Percentiles rank a stretch among this genome's conserved stretches.
phyloP scores from a whole-genome alignment of 495 filamentous ascomycete species.

The Trichoderma orchidacearum region DNA sequence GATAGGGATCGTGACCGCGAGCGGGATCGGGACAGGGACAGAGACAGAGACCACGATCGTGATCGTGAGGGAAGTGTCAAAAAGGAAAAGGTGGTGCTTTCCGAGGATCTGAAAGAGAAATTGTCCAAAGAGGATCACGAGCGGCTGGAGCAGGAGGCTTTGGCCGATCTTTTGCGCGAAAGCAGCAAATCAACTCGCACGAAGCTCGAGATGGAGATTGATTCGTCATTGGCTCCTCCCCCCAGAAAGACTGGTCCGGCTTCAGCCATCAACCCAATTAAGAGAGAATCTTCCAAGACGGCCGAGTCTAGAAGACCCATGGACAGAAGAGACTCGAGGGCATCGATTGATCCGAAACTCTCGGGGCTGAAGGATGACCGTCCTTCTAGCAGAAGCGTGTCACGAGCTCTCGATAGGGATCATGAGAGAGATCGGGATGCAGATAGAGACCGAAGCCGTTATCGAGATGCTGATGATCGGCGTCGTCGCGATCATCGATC shows the following conservation, averaged over 20 bases:
- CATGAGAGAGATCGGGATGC: slow-evolving; percentile 15
- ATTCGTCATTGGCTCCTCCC: slow-evolving; percentile 36
- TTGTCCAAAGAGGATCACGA: slow-evolving; percentile 42
- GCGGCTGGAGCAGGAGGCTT: slow-evolving; percentile 37
- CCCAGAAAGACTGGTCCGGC: slow-evolving; percentile 34
- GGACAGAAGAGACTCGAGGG: slow-evolving; percentile 9
- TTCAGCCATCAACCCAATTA: slow-evolving; percentile 42
- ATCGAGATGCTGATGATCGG: slow-evolving; percentile 9
- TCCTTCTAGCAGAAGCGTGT: slow-evolving; percentile 6
- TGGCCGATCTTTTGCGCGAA: slow-evolving; percentile 39
- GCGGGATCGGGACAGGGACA: slow-evolving; percentile 23
- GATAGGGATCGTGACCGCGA: neutral
- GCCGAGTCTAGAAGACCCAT: slow-evolving; percentile 20
- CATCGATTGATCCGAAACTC: neutral
- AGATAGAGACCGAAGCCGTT: slow-evolving; percentile 13
- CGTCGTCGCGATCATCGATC: slow-evolving; percentile 6
- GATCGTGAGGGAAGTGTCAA: slow-evolving; percentile 15
- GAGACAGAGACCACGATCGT: slow-evolving; percentile 16
- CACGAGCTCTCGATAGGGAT: slow-evolving; percentile 9
- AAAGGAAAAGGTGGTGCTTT: slow-evolving; percentile 8
- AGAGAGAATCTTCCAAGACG: slow-evolving; percentile 27
- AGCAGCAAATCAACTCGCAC: slow-evolving; percentile 28
- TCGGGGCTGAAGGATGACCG: slow-evolving; percentile 2
- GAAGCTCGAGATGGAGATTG: slow-evolving; percentile 37
- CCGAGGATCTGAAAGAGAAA: slow-evolving; percentile 27